Conservation (phyloP, 2,329 filamentous ascomycete genomes). For the Aspergillus sp. region DNA sequence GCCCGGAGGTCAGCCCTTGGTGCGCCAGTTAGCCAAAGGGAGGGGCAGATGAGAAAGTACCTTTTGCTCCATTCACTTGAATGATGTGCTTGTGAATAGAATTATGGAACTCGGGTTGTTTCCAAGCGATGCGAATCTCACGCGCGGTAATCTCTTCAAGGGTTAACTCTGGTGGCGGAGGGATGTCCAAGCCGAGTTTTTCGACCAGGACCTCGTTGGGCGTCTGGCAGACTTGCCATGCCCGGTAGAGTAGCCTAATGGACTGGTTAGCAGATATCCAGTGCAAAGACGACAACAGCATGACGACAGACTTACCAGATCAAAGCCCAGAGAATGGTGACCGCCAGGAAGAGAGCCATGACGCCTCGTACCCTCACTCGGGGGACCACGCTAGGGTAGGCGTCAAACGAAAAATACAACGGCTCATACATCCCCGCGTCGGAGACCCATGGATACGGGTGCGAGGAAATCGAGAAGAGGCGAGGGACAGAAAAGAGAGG, state of each 20-base stretch:
- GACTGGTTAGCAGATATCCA: conserved; percentile 1
- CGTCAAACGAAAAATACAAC: conserved; percentile 45
- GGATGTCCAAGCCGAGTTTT: conserved; percentile 91
- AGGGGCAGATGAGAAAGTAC: conserved; percentile 45
- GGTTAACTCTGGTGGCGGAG: conserved; percentile 82
- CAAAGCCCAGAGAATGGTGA: conserved; percentile 49
- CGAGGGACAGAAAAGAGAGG: conserved; percentile 6
- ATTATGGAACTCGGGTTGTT: conserved; percentile 64
- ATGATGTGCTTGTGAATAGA: conserved; percentile 85
- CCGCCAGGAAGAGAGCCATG: conserved; percentile 49
- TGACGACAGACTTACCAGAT: conserved; percentile 41
- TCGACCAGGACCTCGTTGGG: conserved; percentile 87
- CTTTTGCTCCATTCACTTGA: conserved; percentile 88
- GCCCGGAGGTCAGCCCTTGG: not conserved
- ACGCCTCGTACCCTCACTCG: conserved; percentile 48
- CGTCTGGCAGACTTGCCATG: conserved; percentile 84
- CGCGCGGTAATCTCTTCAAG: conserved; percentile 85
- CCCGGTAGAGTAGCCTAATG: conserved; percentile 75
- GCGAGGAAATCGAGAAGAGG: conserved; percentile 7
- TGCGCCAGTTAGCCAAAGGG: not conserved
- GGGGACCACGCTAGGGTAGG: conserved; percentile 46
- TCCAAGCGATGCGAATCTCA: conserved; percentile 89
- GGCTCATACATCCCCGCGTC: conserved; percentile 48
- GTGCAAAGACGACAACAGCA: not conserved
- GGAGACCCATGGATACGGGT: conserved; percentile 31